Conservation (phyloP, 441 rosid species). For the Hura crepitans region DNA sequence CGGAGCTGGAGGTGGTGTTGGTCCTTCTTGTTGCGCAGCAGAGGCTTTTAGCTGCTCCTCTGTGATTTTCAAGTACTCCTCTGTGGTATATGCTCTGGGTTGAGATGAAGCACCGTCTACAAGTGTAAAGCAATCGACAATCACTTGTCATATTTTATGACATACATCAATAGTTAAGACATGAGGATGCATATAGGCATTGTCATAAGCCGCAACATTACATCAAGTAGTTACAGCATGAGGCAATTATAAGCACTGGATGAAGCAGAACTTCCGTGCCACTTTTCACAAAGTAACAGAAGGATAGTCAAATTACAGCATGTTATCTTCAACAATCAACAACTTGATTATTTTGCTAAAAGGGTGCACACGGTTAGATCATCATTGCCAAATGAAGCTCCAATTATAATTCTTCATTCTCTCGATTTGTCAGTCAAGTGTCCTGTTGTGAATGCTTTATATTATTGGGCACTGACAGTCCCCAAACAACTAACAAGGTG, state of each 20-base stretch:
- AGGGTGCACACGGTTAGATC: not conserved
- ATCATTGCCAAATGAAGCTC: not conserved
- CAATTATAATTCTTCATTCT: constrained; percentile 24
- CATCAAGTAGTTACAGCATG: not conserved
- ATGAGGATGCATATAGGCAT: not conserved
- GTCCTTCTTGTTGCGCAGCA: constrained; percentile 33
- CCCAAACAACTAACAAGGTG: not conserved
- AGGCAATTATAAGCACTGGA: not conserved
- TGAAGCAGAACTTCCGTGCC: not conserved
- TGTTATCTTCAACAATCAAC: not conserved
- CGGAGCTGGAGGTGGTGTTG: constrained; percentile 26
- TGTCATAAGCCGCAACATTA: not conserved
- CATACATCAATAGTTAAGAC: not conserved
- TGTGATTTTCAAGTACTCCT: constrained; percentile 67
- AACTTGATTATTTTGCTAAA: not conserved
- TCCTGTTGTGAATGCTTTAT: constrained; percentile 28
- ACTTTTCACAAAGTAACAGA: not conserved
- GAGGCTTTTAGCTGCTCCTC: constrained; percentile 74
- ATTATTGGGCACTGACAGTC: too few relatives aligned
- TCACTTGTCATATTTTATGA: not conserved
- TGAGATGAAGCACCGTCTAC: constrained; percentile 55
- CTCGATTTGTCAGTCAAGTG: constrained; percentile 47
- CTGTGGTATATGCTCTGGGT: constrained; percentile 55
- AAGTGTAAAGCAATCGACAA: constrained; percentile 4
- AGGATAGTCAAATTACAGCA: not conserved